These are phyloP conservation scores for Conringia planisiliqua DNA, from an alignment of 345 rosid genomes.

Conservation along the genomic window DNA sequence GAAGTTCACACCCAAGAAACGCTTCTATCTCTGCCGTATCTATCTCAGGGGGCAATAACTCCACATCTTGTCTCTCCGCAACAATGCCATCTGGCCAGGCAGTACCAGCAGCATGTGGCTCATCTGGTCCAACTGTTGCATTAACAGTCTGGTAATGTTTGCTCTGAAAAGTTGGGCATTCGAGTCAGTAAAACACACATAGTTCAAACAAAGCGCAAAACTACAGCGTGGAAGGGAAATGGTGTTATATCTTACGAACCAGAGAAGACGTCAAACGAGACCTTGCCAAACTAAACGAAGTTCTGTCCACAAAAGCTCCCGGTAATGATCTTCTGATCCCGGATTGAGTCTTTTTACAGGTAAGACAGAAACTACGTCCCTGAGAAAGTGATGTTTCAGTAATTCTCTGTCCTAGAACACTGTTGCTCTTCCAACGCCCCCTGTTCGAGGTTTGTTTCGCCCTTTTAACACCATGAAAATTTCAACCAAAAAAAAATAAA, in stretches of 20 bases:
- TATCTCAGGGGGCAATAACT: conserved; percentile 48
- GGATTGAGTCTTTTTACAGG: conserved; percentile 35
- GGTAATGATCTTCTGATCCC: conserved; percentile 37
- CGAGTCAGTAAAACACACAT: neutral
- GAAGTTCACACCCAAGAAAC: conserved; percentile 69
- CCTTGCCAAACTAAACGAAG: conserved; percentile 47
- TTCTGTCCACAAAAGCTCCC: conserved; percentile 56
- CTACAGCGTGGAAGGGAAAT: neutral
- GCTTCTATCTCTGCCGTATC: conserved; percentile 46
- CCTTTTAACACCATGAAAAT: conserved; percentile 36
- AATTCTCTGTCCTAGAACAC: conserved; percentile 34
- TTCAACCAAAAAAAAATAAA: neutral
- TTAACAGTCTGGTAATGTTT: conserved; percentile 42
- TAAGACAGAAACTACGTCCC: conserved; percentile 41
- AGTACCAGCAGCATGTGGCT: conserved; percentile 91
- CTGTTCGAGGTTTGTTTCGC: conserved; percentile 19
- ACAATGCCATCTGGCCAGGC: conserved; percentile 75
- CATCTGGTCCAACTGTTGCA: conserved; percentile 94
- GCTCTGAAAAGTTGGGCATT: conserved; percentile 39
- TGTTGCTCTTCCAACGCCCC: conserved; percentile 38
- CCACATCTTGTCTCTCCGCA: conserved; percentile 68
- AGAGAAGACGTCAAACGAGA: conserved; percentile 29
- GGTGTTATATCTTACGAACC: conserved; percentile 39
- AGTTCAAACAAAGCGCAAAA: neutral
- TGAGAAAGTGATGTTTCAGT: conserved; percentile 33